Evolutionary conservation across 768 basidiomycete species (phyloP).

Genomic region (Lyophyllum atratum): DNA sequence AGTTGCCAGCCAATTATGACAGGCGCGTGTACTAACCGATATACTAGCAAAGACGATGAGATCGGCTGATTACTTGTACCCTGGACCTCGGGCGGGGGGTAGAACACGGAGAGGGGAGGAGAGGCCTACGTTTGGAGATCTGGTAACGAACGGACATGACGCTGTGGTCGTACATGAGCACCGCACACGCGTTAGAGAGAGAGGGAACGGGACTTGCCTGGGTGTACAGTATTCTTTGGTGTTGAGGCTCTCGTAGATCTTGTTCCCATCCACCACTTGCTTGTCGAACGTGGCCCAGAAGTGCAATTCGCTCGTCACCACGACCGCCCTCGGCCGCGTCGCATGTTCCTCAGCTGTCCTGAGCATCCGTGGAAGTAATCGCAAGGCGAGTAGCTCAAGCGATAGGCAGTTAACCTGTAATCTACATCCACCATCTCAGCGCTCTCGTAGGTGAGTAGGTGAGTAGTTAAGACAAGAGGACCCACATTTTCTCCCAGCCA

Average conservation of each 20-base stretch:
- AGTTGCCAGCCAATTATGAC: too few species aligned
- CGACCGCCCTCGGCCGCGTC: constrained; percentile 36
- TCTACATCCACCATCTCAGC: constrained; percentile 28
- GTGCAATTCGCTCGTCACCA: constrained; percentile 46
- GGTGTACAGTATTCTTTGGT: constrained; percentile 29
- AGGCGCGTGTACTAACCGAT: too few species aligned
- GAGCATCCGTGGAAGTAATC: constrained; percentile 43
- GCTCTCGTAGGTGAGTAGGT: not conserved
- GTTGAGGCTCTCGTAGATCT: constrained; percentile 23
- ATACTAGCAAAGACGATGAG: too few species aligned
- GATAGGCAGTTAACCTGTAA: constrained; percentile 51
- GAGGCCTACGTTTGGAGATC: constrained; percentile 35
- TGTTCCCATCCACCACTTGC: constrained; percentile 25
- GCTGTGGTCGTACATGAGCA: not conserved
- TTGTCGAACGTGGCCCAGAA: constrained; percentile 27
- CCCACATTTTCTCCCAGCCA: constrained; percentile 49
- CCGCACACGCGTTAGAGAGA: not conserved
- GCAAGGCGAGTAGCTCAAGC: constrained; percentile 38
- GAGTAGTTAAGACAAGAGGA: too few species aligned
- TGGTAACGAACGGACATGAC: constrained; percentile 23
- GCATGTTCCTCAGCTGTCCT: constrained; percentile 32
- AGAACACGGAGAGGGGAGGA: too few species aligned
- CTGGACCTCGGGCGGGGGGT: too few species aligned
- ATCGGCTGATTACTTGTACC: too few species aligned
- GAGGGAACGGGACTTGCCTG: not conserved